Conservation (phyloP, 1,139 yeast genomes). For the Saccharomyces hybrid region DNA sequence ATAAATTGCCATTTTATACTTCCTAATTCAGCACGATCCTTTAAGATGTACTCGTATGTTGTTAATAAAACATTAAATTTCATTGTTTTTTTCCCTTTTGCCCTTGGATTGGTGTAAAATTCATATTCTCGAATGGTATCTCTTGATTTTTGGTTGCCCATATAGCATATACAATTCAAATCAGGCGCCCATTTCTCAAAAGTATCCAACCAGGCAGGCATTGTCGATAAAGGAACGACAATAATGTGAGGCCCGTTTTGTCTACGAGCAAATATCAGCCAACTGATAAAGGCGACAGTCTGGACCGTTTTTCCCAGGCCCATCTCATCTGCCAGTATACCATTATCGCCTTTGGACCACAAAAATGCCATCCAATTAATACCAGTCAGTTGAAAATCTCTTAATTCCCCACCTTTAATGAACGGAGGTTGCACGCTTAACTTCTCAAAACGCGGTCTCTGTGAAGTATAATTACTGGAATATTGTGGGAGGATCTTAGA, state of each 20-base stretch:
- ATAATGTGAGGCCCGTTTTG: slow-evolving; percentile 95
- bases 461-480: slow-evolving; percentile 67
- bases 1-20: slow-evolving; percentile 87
- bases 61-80: slow-evolving; percentile 85
- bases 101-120: slow-evolving; percentile 53
- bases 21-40: slow-evolving; percentile 77
- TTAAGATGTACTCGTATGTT: slow-evolving; percentile 90
- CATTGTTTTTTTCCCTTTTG: slow-evolving; percentile 45
- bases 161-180: slow-evolving; percentile 82
- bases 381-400: slow-evolving; percentile 97
- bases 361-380: slow-evolving; percentile 98
- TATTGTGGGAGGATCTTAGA: slow-evolving; percentile 79
- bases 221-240: slow-evolving; percentile 92
- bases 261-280: slow-evolving; percentile 76
- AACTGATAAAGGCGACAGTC: slow-evolving; percentile 82
- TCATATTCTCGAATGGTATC: slow-evolving; percentile 77
- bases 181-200: slow-evolving; percentile 98
- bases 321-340: slow-evolving; percentile 98
- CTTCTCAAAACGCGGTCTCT: slow-evolving; percentile 86
- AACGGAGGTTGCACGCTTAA: slow-evolving; percentile 79
- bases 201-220: slow-evolving; percentile 99
- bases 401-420: slow-evolving; percentile 82
- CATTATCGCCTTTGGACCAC: slow-evolving; percentile 97
- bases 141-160: slow-evolving; percentile 88
- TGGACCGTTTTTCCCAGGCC: slow-evolving; percentile 98